Evolutionary conservation across 2,329 filamentous ascomycete genomes (phyloP), one percentile per base, ranked within the genome.

Genomic region (Daldinia sp.): DNA sequence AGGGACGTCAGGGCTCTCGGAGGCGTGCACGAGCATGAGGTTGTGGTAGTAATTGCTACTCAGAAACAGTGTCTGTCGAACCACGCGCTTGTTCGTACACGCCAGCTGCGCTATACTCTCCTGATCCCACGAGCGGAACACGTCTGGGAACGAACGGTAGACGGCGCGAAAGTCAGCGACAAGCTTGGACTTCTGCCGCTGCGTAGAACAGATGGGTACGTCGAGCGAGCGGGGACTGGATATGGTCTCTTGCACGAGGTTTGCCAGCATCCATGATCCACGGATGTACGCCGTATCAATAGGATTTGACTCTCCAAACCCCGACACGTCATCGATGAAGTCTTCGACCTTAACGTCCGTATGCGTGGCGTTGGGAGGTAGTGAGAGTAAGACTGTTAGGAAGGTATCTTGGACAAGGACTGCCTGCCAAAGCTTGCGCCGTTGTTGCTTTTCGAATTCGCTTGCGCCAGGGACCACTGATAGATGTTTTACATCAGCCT

Each of bases 21-120:
- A 90, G 0, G 90, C 89, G 74, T 94, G 90, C 20, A 94, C 87
- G 9, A 94, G 82, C 91, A 94, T 94, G 26, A 94, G 83, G 77
- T 92, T 93, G 77, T 95, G 92, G 79, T 90, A 93, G 80, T 93
- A 94, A 76, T 94, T 94, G 78, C 89, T 92, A n/a, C 90, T 91
- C 33, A 94, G 82, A 75, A 93, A 94, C 4, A 95, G 81, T 18
- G 91, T 93, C 79, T 95, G 92, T 0, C 91, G 84, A 15, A 93
- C 88, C 1, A 89, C 85, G 6, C 92, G 86, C 68, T 90, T 89
- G 74, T 91, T 89, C 1, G 80, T 85, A 50, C 81, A 81, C 1
- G 88, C 86, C 56, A 91, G 82, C 15, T 83, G 81, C 6, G 85
- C 82, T 42, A 93, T 85, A 23, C 86, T 86, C 2, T 86, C 85